Evolutionary conservation across 2,329 filamentous ascomycete genomes (phyloP), one percentile per base, ranked within the genome.

Genomic region (Geosmithia flava): DNA sequence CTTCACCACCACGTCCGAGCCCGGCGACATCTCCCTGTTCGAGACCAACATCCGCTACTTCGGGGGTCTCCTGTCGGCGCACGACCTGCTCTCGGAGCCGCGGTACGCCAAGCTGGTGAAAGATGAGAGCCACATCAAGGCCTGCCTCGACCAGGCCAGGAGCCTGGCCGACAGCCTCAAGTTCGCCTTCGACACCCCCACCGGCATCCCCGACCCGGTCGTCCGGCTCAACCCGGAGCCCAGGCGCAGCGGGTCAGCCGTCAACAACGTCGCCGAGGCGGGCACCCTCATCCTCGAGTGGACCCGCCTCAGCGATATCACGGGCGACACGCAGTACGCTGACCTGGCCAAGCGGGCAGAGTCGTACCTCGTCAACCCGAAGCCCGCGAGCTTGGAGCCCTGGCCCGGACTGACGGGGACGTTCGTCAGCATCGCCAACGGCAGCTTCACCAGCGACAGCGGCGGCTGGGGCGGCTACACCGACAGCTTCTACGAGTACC

Each of bases 21-120:
- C 46, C 3, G 57, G 70, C 2, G 63, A 70, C 1, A 80, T 95
- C 45, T 91, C 84, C 39, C 65, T 95, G 7, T 95, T 95, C 57
- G 89, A 95, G 65, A 94, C 87, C 0, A 95, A 87, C 0, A 95
- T 95, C 58, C 81, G 89, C 27, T 95, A 95, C 57, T 68, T 95
- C 1, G 89, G 79, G 10, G 89, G 88, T 16, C 72, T 95, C 56
- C 60, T 95, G 8, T 85, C 88, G 79, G 77, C 72, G 3, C 83
- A 86, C 55, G 84, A 87, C 59, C 72, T 95, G 45, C 68, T 95
- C 44, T 33, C 43, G 10, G 81, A 69, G 1, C 85, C 85, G 0
- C 83, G 84, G 1, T 70, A 81, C 17, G 66, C 70, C 16, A 53
- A 71, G 30, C 65, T 82, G 15, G 70, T 72, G 7, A 55, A 58